Evolutionary conservation across 371 early-diverging fungal genomes (phyloP).

Genomic region (Mortierella sp.): DNA sequence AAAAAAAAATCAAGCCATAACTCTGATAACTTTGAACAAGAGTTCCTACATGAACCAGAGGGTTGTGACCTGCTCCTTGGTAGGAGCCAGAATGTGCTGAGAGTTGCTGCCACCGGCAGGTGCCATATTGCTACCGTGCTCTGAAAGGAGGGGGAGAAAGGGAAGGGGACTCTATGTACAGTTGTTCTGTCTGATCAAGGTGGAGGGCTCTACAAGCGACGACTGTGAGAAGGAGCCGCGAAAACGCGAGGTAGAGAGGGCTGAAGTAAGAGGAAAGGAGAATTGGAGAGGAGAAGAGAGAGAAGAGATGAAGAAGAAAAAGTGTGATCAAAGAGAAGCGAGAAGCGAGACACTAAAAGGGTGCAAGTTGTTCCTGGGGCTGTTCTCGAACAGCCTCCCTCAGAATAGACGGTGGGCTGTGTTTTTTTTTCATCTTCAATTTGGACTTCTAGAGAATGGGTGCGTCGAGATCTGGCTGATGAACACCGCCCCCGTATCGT

Average conservation of each 20-base stretch:
- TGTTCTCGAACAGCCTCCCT: neutral
- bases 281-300: neutral
- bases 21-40: neutral
- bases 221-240: neutral
- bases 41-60: conserved; percentile 67
- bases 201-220: neutral
- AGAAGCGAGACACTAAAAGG: neutral
- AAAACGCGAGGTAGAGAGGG: neutral
- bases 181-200: conserved; percentile 2
- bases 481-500: conserved; percentile 47
- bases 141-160: neutral
- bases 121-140: conserved; percentile 18
- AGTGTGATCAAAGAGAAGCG: conserved; percentile 3
- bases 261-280: neutral
- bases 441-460: too few relatives aligned
- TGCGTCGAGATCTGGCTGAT: too few relatives aligned
- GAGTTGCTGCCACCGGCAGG: conserved; percentile 18
- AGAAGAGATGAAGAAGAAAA: neutral
- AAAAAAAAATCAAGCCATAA: neutral
- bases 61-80: conserved; percentile 71
- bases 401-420: too few relatives aligned
- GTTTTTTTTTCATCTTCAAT: too few relatives aligned
- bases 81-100: conserved; percentile 63
- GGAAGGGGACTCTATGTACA: neutral
- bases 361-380: conserved; percentile 17